Conservation (phyloP, 2,329 filamentous ascomycete genomes). For the Pseudogymnoascus sp. region DNA sequence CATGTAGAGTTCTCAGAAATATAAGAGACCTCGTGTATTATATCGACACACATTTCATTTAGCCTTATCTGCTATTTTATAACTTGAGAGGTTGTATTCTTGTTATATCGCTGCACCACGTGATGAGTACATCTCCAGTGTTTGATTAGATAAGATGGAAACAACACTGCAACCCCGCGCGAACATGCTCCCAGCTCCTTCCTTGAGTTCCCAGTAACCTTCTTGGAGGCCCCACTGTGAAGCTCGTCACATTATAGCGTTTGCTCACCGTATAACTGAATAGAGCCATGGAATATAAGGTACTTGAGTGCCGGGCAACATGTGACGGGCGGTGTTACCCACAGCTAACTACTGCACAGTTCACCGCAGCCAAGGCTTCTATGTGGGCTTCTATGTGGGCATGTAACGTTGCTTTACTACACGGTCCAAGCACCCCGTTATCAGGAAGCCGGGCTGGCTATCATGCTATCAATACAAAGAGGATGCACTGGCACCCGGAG, state of each 20-base stretch:
- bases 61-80: not conserved
- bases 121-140: not conserved
- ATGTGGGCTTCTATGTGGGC: not conserved
- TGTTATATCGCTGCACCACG: not conserved
- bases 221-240: not conserved
- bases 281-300: not conserved
- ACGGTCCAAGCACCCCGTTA: not conserved
- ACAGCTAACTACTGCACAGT: not conserved
- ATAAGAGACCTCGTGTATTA: not conserved
- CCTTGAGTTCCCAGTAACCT: not conserved
- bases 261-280: constrained; percentile 1
- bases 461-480: constrained; percentile 1
- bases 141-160: not conserved
- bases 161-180: not conserved
- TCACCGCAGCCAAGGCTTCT: not conserved
- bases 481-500: not conserved
- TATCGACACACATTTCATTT: not conserved
- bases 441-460: not conserved
- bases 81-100: not conserved
- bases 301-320: not conserved
- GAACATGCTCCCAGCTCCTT: not conserved
- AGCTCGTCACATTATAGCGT: not conserved
- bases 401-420: constrained; percentile 1
- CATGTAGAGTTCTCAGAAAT: not conserved
- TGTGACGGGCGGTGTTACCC: not conserved